These are phyloP conservation scores for Xerocomus brunneocitrinus DNA, from an alignment of 768 basidiomycete species.

Conservation along the genomic window DNA sequence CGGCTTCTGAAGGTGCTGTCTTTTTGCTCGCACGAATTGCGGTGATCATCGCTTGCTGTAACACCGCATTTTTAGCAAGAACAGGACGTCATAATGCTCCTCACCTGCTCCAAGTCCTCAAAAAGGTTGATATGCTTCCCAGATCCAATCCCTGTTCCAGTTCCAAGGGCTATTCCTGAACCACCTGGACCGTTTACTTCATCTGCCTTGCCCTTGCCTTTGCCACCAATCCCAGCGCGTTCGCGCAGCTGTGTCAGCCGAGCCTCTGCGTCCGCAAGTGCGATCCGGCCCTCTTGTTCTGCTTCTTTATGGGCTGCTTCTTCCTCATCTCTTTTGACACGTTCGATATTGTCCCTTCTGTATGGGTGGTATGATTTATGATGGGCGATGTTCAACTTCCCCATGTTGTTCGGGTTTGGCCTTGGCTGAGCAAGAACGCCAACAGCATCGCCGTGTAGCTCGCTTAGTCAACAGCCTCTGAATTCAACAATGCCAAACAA, in stretches of 20 bases:
- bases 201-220: conserved; percentile 35
- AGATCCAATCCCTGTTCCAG: conserved; percentile 21
- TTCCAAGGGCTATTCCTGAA: neutral
- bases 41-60: conserved; percentile 42
- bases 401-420: conserved; percentile 42
- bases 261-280: conserved; percentile 80
- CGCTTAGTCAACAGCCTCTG: conserved; percentile 14
- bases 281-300: conserved; percentile 65
- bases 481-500: conserved; percentile 17
- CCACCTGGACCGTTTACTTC: conserved; percentile 17
- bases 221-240: conserved; percentile 45
- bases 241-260: conserved; percentile 62
- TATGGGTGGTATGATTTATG: conserved; percentile 92
- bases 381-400: conserved; percentile 84
- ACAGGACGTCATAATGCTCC: conserved; percentile 7
- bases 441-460: neutral
- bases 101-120: conserved; percentile 72
- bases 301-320: conserved; percentile 64
- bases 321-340: conserved; percentile 77
- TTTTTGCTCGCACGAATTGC: conserved; percentile 50
- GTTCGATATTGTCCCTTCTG: conserved; percentile 77
- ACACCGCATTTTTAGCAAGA: neutral
- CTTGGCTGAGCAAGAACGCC: neutral
- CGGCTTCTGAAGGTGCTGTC: conserved; percentile 45
- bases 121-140: conserved; percentile 81